phyloP scores from a whole-genome alignment of 169 alveolate species.

The Plasmodium billcollinsi region DNA sequence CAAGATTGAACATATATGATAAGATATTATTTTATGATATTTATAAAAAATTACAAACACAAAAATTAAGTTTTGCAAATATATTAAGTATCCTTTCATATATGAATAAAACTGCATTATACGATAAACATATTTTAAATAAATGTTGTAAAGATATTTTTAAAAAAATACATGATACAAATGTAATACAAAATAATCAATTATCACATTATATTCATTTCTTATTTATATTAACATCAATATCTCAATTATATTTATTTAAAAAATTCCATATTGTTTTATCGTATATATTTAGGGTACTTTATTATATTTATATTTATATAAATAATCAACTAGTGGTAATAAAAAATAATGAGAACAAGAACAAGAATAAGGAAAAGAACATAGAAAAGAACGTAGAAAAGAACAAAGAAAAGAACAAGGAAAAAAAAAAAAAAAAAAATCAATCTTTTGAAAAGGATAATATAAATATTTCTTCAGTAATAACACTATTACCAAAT shows the following conservation, averaged over 20 bases:
- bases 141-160: conserved; percentile 22
- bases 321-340: too few relatives aligned
- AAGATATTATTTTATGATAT: conserved; percentile 25
- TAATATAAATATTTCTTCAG: too few relatives aligned
- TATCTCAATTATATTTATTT: conserved; percentile 34
- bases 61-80: conserved; percentile 11
- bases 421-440: neutral
- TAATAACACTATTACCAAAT: neutral
- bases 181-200: neutral
- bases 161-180: neutral
- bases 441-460: too few relatives aligned
- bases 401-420: too few relatives aligned
- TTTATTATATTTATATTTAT: neutral
- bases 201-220: conserved; percentile 22
- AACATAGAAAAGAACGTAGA: too few relatives aligned
- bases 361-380: neutral
- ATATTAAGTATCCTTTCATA: conserved; percentile 34
- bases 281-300: conserved; percentile 2
- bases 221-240: conserved; percentile 39
- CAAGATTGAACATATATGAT: conserved; percentile 50
- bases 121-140: conserved; percentile 16
- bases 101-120: conserved; percentile 35
- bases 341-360: neutral
- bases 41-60: neutral
- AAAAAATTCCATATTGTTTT: conserved; percentile 10